A percentile compares a stretch with the other conserved stretches of the same genome.
Conservation (phyloP, 192 early-diverging fungal species). For the Coemansia sp. region DNA sequence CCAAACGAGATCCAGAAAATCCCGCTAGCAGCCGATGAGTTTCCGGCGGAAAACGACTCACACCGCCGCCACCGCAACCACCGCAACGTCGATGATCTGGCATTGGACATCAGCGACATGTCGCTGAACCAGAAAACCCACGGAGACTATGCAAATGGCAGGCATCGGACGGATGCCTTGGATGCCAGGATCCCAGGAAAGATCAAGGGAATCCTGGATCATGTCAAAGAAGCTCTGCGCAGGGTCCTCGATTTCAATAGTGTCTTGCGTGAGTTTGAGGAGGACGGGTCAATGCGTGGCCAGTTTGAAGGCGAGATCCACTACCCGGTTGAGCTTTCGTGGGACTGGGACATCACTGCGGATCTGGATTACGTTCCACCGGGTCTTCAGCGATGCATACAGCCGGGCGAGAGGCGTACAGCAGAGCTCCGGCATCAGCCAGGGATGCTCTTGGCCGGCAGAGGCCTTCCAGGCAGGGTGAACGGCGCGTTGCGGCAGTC, state of each 20-base stretch:
- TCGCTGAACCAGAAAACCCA: background rate
- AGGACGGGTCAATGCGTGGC: background rate
- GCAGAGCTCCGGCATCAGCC: background rate
- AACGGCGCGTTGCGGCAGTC: constrained; percentile 2
- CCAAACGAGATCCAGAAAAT: constrained; percentile 54
- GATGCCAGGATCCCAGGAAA: constrained; percentile 23
- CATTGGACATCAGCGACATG: background rate
- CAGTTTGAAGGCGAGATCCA: constrained; percentile 15
- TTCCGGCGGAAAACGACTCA: background rate
- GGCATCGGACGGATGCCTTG: background rate
- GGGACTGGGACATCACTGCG: constrained; percentile 16
- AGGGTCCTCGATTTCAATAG: constrained; percentile 22
- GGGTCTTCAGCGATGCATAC: constrained; percentile 8
- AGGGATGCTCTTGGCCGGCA: background rate
- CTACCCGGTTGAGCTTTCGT: constrained; percentile 26
- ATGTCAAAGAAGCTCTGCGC: constrained; percentile 27
- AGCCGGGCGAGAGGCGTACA: background rate
- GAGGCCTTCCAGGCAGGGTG: background rate
- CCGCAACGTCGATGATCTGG: background rate
- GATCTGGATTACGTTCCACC: constrained; percentile 26
- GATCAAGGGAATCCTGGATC: constrained; percentile 31
- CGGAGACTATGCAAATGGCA: background rate
- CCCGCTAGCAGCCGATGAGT: constrained; percentile 11
- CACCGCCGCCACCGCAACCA: background rate
- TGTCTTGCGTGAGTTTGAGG: constrained; percentile 30